phyloP scores from a whole-genome alignment of 495 filamentous ascomycete species.

The Daldinia grandis region DNA sequence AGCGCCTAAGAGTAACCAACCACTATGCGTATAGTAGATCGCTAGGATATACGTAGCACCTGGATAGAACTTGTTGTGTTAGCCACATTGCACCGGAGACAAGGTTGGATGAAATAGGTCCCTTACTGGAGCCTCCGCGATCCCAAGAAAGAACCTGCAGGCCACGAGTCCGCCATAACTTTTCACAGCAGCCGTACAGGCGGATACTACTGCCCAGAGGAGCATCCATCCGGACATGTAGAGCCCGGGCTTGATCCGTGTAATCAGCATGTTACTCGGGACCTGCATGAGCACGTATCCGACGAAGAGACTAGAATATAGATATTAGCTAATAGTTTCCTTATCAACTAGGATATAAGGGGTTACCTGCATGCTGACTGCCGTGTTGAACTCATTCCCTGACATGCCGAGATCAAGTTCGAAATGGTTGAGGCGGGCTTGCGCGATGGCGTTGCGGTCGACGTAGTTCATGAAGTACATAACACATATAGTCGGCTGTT shows the following conservation, averaged over 20 bases:
- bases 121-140: slow-evolving; percentile 42
- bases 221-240: slow-evolving; percentile 48
- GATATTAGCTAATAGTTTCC: background rate
- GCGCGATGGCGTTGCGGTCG: slow-evolving; percentile 58
- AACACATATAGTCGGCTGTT: slow-evolving; percentile 55
- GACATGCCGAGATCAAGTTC: slow-evolving; percentile 57
- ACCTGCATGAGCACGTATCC: slow-evolving; percentile 56
- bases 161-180: slow-evolving; percentile 44
- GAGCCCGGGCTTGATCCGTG: slow-evolving; percentile 47
- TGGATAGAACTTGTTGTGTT: slow-evolving; percentile 53
- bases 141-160: slow-evolving; percentile 38
- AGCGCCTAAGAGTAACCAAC: slow-evolving; percentile 11
- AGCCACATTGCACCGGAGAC: slow-evolving; percentile 31
- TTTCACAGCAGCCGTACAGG: slow-evolving; percentile 54
- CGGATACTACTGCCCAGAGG: slow-evolving; percentile 59
- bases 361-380: slow-evolving; percentile 50
- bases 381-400: slow-evolving; percentile 59
- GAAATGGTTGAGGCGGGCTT: slow-evolving; percentile 55
- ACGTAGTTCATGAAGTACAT: slow-evolving; percentile 63
- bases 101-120: background rate
- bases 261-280: slow-evolving; percentile 54
- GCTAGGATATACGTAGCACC: slow-evolving; percentile 59
- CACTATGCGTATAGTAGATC: slow-evolving; percentile 60
- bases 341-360: background rate
- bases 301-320: slow-evolving; percentile 49